A percentile compares a stretch with the other conserved stretches of the same genome.
These are phyloP conservation scores for Exophiala lecanii-corni DNA, from an alignment of 2,329 filamentous ascomycete species.

Conservation along the genomic window DNA sequence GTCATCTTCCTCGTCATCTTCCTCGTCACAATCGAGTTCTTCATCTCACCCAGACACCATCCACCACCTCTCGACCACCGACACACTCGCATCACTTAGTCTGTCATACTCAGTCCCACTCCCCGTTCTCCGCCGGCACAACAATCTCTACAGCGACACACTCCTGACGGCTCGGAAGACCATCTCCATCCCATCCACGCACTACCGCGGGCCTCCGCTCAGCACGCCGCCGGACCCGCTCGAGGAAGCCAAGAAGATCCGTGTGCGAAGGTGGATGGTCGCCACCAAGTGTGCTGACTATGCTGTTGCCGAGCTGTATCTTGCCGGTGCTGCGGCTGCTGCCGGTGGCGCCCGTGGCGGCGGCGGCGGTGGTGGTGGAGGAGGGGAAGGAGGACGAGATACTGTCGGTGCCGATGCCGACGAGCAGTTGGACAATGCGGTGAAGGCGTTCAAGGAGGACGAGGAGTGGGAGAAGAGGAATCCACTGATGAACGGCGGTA, in stretches of 20 bases:
- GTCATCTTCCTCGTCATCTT: background rate
- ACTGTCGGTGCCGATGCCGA: constrained; percentile 51
- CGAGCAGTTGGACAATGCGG: constrained; percentile 62
- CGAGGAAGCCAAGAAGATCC: constrained; percentile 67
- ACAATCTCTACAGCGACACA: constrained; percentile 68
- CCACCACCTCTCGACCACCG: constrained; percentile 70
- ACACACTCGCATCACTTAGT: constrained; percentile 64
- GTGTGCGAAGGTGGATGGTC: constrained; percentile 73
- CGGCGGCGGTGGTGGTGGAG: constrained; percentile 59
- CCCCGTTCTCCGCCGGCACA: constrained; percentile 57
- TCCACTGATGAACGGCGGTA: constrained; percentile 49
- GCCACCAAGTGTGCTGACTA: constrained; percentile 60
- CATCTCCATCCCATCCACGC: constrained; percentile 65
- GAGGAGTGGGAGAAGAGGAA: constrained; percentile 71
- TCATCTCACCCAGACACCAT: constrained; percentile 50
- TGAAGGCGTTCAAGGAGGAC: constrained; percentile 63
- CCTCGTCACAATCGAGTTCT: background rate
- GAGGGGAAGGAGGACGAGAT: no score
- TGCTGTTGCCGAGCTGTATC: constrained; percentile 68
- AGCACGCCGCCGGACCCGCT: constrained; percentile 40
- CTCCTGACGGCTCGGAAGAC: constrained; percentile 65
- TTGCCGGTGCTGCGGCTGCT: constrained; percentile 59
- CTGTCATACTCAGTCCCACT: constrained; percentile 67
- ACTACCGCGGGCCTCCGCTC: constrained; percentile 54
- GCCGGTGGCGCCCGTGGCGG: no score